These are phyloP conservation scores for Ambrosia hybrid DNA, from an alignment of 140 eudicot genomes.

Conservation along the genomic window DNA sequence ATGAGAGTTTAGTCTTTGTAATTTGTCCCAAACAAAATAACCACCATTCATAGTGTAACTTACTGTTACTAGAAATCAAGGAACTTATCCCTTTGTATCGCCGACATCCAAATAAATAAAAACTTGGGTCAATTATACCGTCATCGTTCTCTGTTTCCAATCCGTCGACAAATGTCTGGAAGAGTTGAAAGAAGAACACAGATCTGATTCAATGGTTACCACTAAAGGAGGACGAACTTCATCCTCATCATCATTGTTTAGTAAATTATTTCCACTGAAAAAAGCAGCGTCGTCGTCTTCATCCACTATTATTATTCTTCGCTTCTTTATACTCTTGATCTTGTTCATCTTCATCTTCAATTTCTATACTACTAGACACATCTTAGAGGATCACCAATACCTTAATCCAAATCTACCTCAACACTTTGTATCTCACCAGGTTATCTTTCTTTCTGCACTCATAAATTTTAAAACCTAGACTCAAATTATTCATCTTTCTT, in stretches of 20 bases:
- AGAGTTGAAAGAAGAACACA: neutral
- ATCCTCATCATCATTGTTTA: slow-evolving; percentile 4
- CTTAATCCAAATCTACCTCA: slow-evolving; percentile 15
- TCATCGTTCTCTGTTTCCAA: too few relatives aligned
- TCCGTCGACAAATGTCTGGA: too few relatives aligned
- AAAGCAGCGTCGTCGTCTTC: neutral
- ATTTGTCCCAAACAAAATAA: too few relatives aligned
- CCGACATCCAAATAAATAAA: too few relatives aligned
- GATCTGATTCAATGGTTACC: slow-evolving; percentile 22
- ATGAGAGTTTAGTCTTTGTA: too few relatives aligned
- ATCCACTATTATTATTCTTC: slow-evolving; percentile 35
- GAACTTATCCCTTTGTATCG: too few relatives aligned
- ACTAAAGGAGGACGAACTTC: slow-evolving; percentile 22
- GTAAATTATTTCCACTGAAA: too few relatives aligned
- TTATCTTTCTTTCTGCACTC: slow-evolving; percentile 1
- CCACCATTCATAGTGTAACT: too few relatives aligned
- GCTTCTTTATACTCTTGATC: slow-evolving; percentile 42
- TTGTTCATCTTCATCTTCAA: slow-evolving; percentile 59
- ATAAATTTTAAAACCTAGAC: neutral
- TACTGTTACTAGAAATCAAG: too few relatives aligned
- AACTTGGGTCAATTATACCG: too few relatives aligned
- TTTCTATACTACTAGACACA: slow-evolving; percentile 51
- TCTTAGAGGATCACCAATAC: slow-evolving; percentile 51
- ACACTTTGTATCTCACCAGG: slow-evolving; percentile 37
- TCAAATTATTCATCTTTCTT: neutral